phyloP scores from a whole-genome alignment of 805 yeast genomes.

The Diddensiella transvaalensis region DNA sequence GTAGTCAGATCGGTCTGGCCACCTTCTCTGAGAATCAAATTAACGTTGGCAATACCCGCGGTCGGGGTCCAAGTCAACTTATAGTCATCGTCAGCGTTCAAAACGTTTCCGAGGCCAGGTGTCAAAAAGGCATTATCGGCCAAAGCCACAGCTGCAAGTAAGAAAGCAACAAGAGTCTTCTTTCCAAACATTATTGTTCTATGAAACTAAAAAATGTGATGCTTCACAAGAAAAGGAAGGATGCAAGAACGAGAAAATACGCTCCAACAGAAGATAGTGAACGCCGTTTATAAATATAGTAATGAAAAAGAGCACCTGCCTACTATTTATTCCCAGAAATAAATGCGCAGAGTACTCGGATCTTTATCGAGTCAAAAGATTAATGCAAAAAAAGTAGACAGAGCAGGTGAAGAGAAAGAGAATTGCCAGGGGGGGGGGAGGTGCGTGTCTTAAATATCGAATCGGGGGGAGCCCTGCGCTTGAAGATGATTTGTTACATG shows the following conservation, averaged over 20 bases:
- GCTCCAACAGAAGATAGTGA: neutral
- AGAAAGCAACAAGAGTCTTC: slow-evolving; percentile 8
- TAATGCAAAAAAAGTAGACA: neutral
- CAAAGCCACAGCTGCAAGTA: slow-evolving; percentile 15
- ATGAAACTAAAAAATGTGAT: neutral
- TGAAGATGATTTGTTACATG: neutral
- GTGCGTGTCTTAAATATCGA: neutral
- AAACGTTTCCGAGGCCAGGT: slow-evolving; percentile 28
- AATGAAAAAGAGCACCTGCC: neutral
- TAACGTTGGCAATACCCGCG: slow-evolving; percentile 23
- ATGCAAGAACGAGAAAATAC: neutral
- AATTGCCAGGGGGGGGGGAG: neutral
- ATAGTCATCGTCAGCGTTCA: slow-evolving; percentile 29
- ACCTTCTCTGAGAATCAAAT: slow-evolving; percentile 29
- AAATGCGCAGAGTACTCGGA: neutral
- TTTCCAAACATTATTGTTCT: neutral
- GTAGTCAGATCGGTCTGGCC: slow-evolving; percentile 25
- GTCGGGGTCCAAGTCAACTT: slow-evolving; percentile 31
- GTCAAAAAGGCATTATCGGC: slow-evolving; percentile 24
- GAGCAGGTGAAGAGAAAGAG: neutral
- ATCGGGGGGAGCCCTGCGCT: neutral
- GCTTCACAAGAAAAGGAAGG: neutral
- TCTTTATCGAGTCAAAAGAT: neutral
- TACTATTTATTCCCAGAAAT: neutral
- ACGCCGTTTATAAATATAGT: neutral